Conservation (phyloP, 2,329 filamentous ascomycete species). For the Nemania sp. region DNA sequence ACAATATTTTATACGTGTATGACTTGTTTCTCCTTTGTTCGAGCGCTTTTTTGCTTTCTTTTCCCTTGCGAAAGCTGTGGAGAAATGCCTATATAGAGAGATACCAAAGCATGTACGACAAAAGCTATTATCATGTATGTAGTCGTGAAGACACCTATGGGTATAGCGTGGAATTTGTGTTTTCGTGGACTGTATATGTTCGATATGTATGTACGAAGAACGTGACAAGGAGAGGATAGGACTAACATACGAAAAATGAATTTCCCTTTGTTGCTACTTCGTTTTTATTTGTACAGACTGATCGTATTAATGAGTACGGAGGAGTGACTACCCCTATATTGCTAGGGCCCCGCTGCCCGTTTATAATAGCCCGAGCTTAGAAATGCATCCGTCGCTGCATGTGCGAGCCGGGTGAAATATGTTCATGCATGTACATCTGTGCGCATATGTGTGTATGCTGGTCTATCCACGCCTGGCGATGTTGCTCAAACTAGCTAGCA, state of each 20-base stretch:
- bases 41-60: slow-evolving; percentile 6
- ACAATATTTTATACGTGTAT: slow-evolving; percentile 12
- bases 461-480: no score
- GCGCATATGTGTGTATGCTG: no score
- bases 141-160: no score
- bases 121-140: slow-evolving; percentile 22
- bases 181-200: background rate
- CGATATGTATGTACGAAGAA: slow-evolving; percentile 21
- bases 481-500: no score
- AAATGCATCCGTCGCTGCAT: no score
- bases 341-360: no score
- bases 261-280: background rate
- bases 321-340: no score
- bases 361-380: no score
- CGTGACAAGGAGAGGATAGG: slow-evolving; percentile 2
- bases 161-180: slow-evolving; percentile 4
- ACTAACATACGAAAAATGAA: slow-evolving; percentile 1
- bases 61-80: background rate
- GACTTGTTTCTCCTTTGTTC: slow-evolving; percentile 8
- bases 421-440: no score
- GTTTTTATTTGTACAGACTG: background rate
- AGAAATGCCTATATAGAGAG: slow-evolving; percentile 26
- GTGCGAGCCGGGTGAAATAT: no score
- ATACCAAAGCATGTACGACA: slow-evolving; percentile 29
- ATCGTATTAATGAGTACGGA: no score